Conservation (phyloP, 2,329 filamentous ascomycete genomes). For the Elsinoe australis region DNA sequence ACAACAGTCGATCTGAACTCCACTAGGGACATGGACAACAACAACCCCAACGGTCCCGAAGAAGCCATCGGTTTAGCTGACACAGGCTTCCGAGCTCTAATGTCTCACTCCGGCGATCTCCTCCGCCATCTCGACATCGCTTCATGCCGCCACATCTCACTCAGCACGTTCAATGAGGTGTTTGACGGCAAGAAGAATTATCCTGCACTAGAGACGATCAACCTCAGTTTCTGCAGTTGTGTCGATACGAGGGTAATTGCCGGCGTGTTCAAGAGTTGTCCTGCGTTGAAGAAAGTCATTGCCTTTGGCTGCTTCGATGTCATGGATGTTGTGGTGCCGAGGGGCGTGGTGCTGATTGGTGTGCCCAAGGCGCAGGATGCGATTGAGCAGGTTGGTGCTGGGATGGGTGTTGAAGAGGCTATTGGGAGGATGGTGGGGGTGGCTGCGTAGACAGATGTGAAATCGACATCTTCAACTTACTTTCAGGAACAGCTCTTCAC, state of each 20-base stretch:
- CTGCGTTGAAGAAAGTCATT: conserved; percentile 46
- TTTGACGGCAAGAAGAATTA: conserved; percentile 61
- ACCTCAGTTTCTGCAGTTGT: conserved; percentile 51
- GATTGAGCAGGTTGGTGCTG: conserved; percentile 45
- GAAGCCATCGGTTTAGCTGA: conserved; percentile 64
- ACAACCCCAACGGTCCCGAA: conserved; percentile 55
- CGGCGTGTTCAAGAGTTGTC: conserved; percentile 43
- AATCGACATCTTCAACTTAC: no score
- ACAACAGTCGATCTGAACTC: conserved; percentile 65
- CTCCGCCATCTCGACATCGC: conserved; percentile 68
- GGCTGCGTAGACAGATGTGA: conserved; percentile 15
- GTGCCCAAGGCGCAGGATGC: conserved; percentile 51
- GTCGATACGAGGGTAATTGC: conserved; percentile 48
- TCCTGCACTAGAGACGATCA: conserved; percentile 60
- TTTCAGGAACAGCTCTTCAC: no score
- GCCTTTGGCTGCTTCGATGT: conserved; percentile 58
- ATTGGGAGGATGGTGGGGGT: conserved; percentile 28
- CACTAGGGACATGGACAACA: conserved; percentile 68
- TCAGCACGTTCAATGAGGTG: conserved; percentile 62
- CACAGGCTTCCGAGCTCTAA: conserved; percentile 68
- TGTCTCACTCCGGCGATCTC: conserved; percentile 67
- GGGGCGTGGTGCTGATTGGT: conserved; percentile 53
- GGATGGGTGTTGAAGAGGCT: conserved; percentile 32
- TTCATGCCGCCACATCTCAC: conserved; percentile 73
- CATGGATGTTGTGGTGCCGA: conserved; percentile 48